Base-by-base conservation (phyloP, 2,329 filamentous ascomycete species). In the Pseudogymnoascus pannorum region DNA sequence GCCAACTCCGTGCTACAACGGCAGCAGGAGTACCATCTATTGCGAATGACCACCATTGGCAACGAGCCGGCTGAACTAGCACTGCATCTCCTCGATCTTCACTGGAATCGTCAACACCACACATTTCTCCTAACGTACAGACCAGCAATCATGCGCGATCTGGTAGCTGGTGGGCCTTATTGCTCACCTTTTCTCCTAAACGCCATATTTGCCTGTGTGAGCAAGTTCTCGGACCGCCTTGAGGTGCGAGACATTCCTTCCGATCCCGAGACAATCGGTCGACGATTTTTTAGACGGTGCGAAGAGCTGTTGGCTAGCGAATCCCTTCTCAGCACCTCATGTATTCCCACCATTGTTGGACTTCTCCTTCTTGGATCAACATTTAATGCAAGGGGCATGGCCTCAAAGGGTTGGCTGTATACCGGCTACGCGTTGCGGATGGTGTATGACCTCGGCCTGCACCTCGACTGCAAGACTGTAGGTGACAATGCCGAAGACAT, bases 381-480 rank as follows among this genome's bases (percentile, higher is more conserved):
- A 6, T 68, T 65, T 58, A 67, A 67, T 24, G 65, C 71, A 11
- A 57, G 62, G 5, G 69, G 70, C 3, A 59, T 64, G 33, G 67
- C 67, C 2, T 69, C 68, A n/a, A 71, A 71, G 11, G 63, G 62
- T 8, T 64, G 76, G 76, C 65, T 76, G 1, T 74, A 74, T 62
- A 73, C 72, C 2, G 76, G 75, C 1, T 74, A 74, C 61, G 76
- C 74, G 0, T 66, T 75, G 38, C 70, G 75, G 1, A 76, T 78
- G 75, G 68, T 76, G 5, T 74, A 73, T 60, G 75, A 77, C 51
- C 67, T 77, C 2, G 74, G 74, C 4, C 66, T 75, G 8, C 74
- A 77, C 63, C 66, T 77, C 3, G 73, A 75, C 60, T 65, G 64
- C 58, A 69, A 70, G 48, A 63, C 69, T n/a, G 70, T 66, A 5